Conservation (phyloP, 2,329 filamentous ascomycete genomes). For the Myrmaecium sp. region DNA sequence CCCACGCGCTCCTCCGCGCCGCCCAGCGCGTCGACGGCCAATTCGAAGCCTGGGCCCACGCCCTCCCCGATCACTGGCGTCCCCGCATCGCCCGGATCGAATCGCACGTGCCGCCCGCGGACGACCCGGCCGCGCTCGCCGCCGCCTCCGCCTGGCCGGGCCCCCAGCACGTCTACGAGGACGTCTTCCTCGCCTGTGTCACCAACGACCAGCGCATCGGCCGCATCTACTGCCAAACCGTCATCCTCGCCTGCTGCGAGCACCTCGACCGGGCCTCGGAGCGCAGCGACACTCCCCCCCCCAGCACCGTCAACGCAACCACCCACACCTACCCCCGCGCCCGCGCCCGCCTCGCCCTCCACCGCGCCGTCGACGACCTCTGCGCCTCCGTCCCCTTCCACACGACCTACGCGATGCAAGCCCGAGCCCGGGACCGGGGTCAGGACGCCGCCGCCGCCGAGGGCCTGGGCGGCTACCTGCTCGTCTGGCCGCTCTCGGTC, state of each 20-base stretch:
- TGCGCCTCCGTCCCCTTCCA: constrained; percentile 23
- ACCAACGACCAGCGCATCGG: constrained; percentile 25
- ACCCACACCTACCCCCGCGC: constrained; percentile 4
- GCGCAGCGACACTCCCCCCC: constrained; percentile 5
- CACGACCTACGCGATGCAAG: constrained; percentile 20
- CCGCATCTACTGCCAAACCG: constrained; percentile 22
- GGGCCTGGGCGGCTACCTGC: constrained; percentile 22
- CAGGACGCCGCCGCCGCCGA: constrained; percentile 16
- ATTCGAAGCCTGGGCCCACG: constrained; percentile 20
- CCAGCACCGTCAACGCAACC: constrained; percentile 1
- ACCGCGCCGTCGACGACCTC: constrained; percentile 23
- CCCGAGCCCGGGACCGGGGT: not conserved
- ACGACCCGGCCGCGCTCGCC: too few species aligned
- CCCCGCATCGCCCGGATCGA: too few species aligned
- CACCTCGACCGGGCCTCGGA: constrained; percentile 8
- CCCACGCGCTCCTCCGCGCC: constrained; percentile 15
- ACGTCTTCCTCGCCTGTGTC: constrained; percentile 21
- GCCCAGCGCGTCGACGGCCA: constrained; percentile 20
- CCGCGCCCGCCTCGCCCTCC: constrained; percentile 13
- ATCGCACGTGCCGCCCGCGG: too few species aligned
- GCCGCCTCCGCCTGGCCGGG: constrained; percentile 19
- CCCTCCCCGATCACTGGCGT: constrained; percentile 19
- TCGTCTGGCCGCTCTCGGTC: constrained; percentile 25
- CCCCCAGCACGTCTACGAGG: constrained; percentile 22
- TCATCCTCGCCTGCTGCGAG: constrained; percentile 21